phyloP scores from a whole-genome alignment of 257 asterid species.

The Penstemon davidsonii region DNA sequence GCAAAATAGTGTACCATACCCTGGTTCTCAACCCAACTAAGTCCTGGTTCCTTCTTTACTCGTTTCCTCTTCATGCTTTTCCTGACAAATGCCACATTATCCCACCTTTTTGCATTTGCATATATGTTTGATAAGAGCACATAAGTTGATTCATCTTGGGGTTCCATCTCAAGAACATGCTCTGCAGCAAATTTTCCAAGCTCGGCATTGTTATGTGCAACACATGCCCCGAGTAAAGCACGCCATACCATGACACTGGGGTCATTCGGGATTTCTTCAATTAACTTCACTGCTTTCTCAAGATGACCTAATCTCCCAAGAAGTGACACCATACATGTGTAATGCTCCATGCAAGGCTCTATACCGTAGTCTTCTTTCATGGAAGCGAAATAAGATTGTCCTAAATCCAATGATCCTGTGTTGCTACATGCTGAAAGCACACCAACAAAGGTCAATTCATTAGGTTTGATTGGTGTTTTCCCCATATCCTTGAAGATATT shows the following conservation, averaged over 20 bases:
- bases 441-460: constrained; percentile 74
- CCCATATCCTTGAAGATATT: constrained; percentile 60
- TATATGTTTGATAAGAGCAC: constrained; percentile 78
- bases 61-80: constrained; percentile 71
- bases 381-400: constrained; percentile 57
- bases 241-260: constrained; percentile 98
- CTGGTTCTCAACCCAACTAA: constrained; percentile 84
- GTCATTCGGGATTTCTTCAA: constrained; percentile 63
- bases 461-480: constrained; percentile 53
- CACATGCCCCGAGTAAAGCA: constrained; percentile 92
- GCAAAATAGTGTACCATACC: constrained; percentile 77
- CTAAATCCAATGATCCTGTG: constrained; percentile 76
- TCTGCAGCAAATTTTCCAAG: constrained; percentile 77
- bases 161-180: constrained; percentile 75
- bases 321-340: constrained; percentile 90
- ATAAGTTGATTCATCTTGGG: constrained; percentile 78
- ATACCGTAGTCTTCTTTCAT: constrained; percentile 64
- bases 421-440: constrained; percentile 95
- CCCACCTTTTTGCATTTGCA: constrained; percentile 80
- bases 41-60: constrained; percentile 90
- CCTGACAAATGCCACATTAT: constrained; percentile 65
- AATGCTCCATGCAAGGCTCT: constrained; percentile 84
- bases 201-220: constrained; percentile 66
- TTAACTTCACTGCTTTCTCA: constrained; percentile 68
- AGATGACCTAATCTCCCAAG: constrained; percentile 80